A percentile compares a stretch with the other conserved stretches of the same genome.
These are phyloP conservation scores for Colletotrichum sp. DNA, from an alignment of 2,329 filamentous ascomycete species.

Conservation along the genomic window DNA sequence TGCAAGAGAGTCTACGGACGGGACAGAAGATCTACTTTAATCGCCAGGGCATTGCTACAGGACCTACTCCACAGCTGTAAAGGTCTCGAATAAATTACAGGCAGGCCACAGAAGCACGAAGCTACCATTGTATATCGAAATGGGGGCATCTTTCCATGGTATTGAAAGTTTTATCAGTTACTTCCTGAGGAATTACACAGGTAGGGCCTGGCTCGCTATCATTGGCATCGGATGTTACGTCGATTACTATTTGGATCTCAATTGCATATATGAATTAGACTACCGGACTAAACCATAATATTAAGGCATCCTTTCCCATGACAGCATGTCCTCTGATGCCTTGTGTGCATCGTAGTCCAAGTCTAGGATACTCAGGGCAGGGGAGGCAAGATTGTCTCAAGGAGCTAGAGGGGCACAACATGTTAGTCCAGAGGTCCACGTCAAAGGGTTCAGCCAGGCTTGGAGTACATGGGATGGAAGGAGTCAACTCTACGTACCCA, in stretches of 20 bases:
- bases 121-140: background rate
- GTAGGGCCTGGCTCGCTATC: background rate
- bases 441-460: accelerated
- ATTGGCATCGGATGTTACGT: background rate
- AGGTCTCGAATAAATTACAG: accelerated
- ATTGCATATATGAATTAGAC: background rate
- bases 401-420: accelerated
- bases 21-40: conserved; percentile 21
- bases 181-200: background rate
- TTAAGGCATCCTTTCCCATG: accelerated
- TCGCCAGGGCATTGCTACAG: background rate
- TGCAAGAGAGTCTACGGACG: conserved; percentile 21
- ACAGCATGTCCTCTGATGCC: no score
- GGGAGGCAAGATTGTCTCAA: background rate
- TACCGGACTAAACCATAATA: background rate
- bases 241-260: background rate
- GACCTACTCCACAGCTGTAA: background rate
- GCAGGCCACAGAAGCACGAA: accelerated
- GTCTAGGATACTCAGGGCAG: background rate
- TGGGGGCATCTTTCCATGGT: no score
- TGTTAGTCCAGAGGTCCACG: background rate
- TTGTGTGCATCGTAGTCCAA: background rate
- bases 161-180: background rate
- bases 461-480: accelerated
- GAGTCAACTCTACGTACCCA: background rate